Evolutionary conservation across 768 basidiomycete species (phyloP).

Genomic region (Tephrocybe sp.): DNA sequence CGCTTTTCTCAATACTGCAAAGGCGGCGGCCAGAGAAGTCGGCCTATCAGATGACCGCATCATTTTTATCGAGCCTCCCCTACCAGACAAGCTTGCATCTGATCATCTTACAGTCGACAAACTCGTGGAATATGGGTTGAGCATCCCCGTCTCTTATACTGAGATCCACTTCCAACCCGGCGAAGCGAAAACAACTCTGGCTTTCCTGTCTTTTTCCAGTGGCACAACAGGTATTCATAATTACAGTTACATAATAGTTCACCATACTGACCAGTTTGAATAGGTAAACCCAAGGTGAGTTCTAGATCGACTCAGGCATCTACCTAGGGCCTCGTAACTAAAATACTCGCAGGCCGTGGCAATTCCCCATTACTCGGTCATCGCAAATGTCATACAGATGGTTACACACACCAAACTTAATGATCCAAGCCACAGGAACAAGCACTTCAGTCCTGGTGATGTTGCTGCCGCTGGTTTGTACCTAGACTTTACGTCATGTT

Average conservation of each 20-base stretch:
- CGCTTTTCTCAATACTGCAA: constrained; percentile 38
- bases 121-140: constrained; percentile 43
- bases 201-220: constrained; percentile 71
- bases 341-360: constrained; percentile 50
- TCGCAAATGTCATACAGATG: constrained; percentile 63
- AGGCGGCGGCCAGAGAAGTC: constrained; percentile 37
- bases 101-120: constrained; percentile 38
- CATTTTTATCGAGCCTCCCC: constrained; percentile 31
- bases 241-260: not conserved
- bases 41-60: constrained; percentile 44
- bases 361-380: constrained; percentile 63
- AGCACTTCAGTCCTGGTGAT: constrained; percentile 51
- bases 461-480: constrained; percentile 52
- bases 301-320: not conserved
- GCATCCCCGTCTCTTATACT: constrained; percentile 34
- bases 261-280: not conserved
- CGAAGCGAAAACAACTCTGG: constrained; percentile 58
- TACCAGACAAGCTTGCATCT: constrained; percentile 5
- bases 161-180: constrained; percentile 49
- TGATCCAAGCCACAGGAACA: constrained; percentile 37
- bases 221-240: constrained; percentile 63
- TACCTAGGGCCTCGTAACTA: not conserved
- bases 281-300: constrained; percentile 37
- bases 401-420: constrained; percentile 45
- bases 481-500: not conserved